Evolutionary conservation across 2,329 filamentous ascomycete genomes (phyloP).

Genomic region (Monosporascus sp.): DNA sequence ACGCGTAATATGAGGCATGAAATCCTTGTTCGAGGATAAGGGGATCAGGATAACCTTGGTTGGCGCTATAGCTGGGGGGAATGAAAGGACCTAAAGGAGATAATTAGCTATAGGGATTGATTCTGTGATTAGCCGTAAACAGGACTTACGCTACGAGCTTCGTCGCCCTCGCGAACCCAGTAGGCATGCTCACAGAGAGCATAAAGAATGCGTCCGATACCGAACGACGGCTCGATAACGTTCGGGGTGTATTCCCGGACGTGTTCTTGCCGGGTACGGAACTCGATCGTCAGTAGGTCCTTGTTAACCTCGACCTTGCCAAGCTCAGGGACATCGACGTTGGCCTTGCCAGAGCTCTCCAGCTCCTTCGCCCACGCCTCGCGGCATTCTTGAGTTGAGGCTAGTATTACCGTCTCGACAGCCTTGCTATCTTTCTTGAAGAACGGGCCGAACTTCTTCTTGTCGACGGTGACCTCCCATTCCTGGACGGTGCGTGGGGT

Average conservation of each 20-base stretch:
- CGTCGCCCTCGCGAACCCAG: constrained; percentile 82
- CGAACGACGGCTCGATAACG: constrained; percentile 95
- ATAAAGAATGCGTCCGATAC: constrained; percentile 92
- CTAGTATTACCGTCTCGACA: constrained; percentile 73
- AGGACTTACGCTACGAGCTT: constrained; percentile 75
- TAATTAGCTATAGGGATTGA: constrained; percentile 3
- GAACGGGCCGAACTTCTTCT: constrained; percentile 90
- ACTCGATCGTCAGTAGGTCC: constrained; percentile 79
- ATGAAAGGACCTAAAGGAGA: constrained; percentile 57
- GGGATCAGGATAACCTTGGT: constrained; percentile 93
- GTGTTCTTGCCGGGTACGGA: constrained; percentile 75
- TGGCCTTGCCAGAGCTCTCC: constrained; percentile 66
- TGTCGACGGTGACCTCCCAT: constrained; percentile 82
- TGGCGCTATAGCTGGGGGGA: constrained; percentile 73
- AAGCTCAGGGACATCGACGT: constrained; percentile 65
- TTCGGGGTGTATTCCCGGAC: constrained; percentile 90
- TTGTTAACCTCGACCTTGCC: constrained; percentile 73
- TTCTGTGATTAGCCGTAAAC: constrained; percentile 2
- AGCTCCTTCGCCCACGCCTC: constrained; percentile 75
- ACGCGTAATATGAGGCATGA: constrained; percentile 69
- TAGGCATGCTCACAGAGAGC: constrained; percentile 90
- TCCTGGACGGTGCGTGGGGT: constrained; percentile 78
- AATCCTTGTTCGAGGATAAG: constrained; percentile 73
- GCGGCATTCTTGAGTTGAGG: constrained; percentile 72
- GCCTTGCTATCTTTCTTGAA: constrained; percentile 93